Percentiles rank a stretch among this genome's conserved stretches.
Evolutionary conservation across 257 asterid genomes (phyloP).

Genomic region (Solanum chaucha): DNA sequence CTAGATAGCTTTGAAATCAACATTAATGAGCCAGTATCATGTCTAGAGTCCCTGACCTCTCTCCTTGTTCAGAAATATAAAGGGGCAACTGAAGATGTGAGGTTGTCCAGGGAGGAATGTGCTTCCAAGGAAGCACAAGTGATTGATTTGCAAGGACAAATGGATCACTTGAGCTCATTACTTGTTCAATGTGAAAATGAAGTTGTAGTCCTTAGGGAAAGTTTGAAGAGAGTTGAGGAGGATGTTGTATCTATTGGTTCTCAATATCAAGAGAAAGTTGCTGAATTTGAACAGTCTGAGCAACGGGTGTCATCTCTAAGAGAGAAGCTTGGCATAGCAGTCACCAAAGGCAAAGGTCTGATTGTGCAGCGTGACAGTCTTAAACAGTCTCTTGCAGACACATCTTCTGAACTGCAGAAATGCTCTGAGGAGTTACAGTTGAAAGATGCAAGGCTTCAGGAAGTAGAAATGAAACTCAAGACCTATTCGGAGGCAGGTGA

Average conservation of each 20-base stretch:
- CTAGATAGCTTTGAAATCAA: conserved; percentile 28
- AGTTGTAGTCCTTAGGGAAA: conserved; percentile 47
- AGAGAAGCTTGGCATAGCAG: conserved; percentile 96
- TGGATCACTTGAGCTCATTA: conserved; percentile 40
- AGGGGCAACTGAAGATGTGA: conserved; percentile 42
- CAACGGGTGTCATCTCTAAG: conserved; percentile 82
- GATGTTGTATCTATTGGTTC: conserved; percentile 32
- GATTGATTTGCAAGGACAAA: conserved; percentile 41
- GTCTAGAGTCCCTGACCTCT: conserved; percentile 45
- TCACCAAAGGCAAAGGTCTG: conserved; percentile 91
- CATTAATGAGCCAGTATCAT: conserved; percentile 40
- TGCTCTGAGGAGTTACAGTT: conserved; percentile 62
- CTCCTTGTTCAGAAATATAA: conserved; percentile 50
- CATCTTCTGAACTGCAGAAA: conserved; percentile 63
- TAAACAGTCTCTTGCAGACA: conserved; percentile 78
- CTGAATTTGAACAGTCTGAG: conserved; percentile 87
- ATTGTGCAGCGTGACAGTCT: conserved; percentile 89
- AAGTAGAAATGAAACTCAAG: conserved; percentile 74
- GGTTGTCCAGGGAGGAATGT: conserved; percentile 16
- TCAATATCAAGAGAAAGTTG: conserved; percentile 49
- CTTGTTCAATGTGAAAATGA: conserved; percentile 57
- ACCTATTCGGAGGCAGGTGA: conserved; percentile 93
- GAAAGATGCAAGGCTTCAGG: conserved; percentile 66
- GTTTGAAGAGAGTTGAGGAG: conserved; percentile 51
- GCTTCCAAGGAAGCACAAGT: conserved; percentile 44